Evolutionary conservation across 1,139 yeast genomes (phyloP).

Genomic region (Suhomyces terraborum): DNA sequence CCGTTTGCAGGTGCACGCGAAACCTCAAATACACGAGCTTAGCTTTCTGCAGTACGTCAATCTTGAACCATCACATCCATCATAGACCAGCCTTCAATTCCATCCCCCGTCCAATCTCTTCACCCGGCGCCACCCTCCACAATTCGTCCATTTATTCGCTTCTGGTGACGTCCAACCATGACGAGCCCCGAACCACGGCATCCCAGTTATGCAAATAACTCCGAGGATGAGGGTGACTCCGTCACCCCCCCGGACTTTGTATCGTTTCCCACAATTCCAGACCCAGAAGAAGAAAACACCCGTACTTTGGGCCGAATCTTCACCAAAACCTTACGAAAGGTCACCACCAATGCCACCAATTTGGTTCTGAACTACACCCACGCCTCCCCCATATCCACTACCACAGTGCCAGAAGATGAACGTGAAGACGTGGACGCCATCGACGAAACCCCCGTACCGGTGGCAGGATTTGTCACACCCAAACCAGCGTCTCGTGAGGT

Average conservation of each 20-base stretch:
- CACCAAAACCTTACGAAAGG: conserved; percentile 46
- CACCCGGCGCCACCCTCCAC: no score
- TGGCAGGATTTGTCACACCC: not conserved
- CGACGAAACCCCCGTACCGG: conserved; percentile 9
- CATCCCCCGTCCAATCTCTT: not conserved
- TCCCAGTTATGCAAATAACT: conserved; percentile 15
- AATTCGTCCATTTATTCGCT: no score
- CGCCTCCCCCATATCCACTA: conserved; percentile 13
- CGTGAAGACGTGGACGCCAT: conserved; percentile 8
- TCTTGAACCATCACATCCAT: not conserved
- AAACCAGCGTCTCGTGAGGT: not conserved
- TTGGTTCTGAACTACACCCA: conserved; percentile 37
- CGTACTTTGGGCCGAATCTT: conserved; percentile 37
- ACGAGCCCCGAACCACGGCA: conserved; percentile 5
- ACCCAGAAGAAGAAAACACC: conserved; percentile 40
- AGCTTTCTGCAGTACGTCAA: conserved; percentile 3
- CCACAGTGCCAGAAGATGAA: conserved; percentile 2
- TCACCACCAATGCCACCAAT: conserved; percentile 47
- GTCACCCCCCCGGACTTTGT: conserved; percentile 33
- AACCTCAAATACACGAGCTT: conserved; percentile 3
- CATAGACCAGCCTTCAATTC: conserved; percentile 2
- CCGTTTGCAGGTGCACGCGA: not conserved
- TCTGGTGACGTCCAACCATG: conserved; percentile 3
- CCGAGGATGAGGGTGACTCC: conserved; percentile 21
- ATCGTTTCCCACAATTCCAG: conserved; percentile 50